Conservation (phyloP, 345 rosid genomes). For the Ceriops zippeliana region DNA sequence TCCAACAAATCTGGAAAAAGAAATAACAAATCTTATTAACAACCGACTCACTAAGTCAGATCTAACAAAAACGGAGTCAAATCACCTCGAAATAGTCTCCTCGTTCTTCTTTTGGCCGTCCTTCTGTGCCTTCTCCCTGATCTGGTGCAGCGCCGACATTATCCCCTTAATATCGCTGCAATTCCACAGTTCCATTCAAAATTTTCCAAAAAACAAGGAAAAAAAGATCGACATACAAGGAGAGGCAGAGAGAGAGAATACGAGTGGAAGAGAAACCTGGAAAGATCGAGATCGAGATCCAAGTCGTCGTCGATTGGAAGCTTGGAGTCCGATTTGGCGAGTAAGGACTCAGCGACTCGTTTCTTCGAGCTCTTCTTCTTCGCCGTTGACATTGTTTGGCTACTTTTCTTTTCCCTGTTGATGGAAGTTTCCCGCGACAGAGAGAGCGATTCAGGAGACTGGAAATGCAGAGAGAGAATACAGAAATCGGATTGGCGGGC, state of each 20-base stretch:
- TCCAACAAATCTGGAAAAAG: not conserved
- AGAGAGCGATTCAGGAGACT: no score
- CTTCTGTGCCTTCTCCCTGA: slow-evolving; percentile 68
- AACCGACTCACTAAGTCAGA: not conserved
- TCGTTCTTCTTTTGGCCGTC: slow-evolving; percentile 84
- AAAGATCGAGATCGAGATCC: slow-evolving; percentile 59
- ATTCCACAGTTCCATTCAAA: not conserved
- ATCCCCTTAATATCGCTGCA: slow-evolving; percentile 77
- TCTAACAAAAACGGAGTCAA: not conserved
- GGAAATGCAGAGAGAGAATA: not conserved
- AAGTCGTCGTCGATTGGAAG: slow-evolving; percentile 42
- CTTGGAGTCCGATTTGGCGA: slow-evolving; percentile 38
- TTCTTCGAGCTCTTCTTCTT: slow-evolving; percentile 35
- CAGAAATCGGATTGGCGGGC: not conserved
- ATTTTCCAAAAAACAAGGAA: not conserved
- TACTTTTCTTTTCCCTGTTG: no score
- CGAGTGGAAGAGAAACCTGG: slow-evolving; percentile 36
- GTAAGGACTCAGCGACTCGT: slow-evolving; percentile 35
- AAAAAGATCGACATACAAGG: not conserved
- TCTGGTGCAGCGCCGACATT: slow-evolving; percentile 75
- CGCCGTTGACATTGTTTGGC: no score
- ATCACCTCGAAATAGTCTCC: slow-evolving; percentile 76
- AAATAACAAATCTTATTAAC: not conserved
- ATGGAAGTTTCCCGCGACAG: no score
- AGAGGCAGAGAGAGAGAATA: not conserved